phyloP scores from a whole-genome alignment of 257 asterid species.

The Nicotiana benthamiana region DNA sequence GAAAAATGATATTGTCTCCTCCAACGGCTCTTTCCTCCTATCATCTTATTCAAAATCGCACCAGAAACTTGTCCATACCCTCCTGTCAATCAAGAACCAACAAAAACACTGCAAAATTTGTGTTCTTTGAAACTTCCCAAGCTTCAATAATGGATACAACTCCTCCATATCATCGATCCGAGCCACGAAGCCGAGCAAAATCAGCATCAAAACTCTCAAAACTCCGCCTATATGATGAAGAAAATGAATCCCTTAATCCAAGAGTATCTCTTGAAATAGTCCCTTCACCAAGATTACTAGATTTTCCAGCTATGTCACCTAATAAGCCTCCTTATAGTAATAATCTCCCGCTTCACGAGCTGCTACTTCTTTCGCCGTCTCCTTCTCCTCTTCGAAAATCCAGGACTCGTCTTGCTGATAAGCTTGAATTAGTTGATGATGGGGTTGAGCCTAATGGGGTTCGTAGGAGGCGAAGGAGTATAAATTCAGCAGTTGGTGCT shows the following conservation, averaged over 20 bases:
- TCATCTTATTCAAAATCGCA: not conserved
- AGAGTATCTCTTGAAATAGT: slow-evolving; percentile 61
- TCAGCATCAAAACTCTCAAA: slow-evolving; percentile 61
- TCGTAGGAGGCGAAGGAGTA: slow-evolving; percentile 41
- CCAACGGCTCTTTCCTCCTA: slow-evolving; percentile 54
- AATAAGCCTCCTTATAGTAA: slow-evolving; percentile 42
- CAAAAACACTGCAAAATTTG: not conserved
- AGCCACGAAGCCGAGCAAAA: slow-evolving; percentile 43
- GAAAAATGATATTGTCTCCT: not conserved
- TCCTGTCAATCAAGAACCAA: not conserved
- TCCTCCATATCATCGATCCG: slow-evolving; percentile 45
- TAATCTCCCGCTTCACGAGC: slow-evolving; percentile 42
- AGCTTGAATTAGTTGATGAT: slow-evolving; percentile 45
- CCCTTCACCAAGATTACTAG: slow-evolving; percentile 46
- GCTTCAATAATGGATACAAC: slow-evolving; percentile 47
- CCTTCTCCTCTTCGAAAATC: slow-evolving; percentile 57
- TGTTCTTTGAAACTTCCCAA: not conserved
- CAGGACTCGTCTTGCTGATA: slow-evolving; percentile 38
- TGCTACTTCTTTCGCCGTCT: slow-evolving; percentile 64
- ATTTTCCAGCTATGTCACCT: slow-evolving; percentile 38
- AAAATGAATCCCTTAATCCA: slow-evolving; percentile 35
- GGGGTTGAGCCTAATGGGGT: slow-evolving; percentile 34
- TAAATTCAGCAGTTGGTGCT: slow-evolving; percentile 24
- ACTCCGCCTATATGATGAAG: slow-evolving; percentile 49
- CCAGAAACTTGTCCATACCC: not conserved